Percentiles rank a stretch among this genome's conserved stretches.
phyloP scores from a whole-genome alignment of 306 rosid species.

The Mimosa pudica region DNA sequence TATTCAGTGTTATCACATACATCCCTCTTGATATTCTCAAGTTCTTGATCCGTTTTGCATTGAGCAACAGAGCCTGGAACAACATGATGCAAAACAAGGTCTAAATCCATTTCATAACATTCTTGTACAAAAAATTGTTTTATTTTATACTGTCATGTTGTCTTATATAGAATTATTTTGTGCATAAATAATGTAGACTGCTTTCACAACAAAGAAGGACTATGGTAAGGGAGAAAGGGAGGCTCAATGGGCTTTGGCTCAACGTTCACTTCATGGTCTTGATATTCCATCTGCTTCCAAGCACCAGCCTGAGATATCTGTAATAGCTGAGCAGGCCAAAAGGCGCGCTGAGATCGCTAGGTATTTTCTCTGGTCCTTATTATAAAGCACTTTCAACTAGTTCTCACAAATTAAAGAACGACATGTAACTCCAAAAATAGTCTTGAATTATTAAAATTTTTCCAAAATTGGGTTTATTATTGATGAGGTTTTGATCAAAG shows the following conservation, averaged over 20 bases:
- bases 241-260: slow-evolving; percentile 80
- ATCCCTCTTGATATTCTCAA: slow-evolving; percentile 84
- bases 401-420: too few relatives aligned
- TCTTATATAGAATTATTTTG: background rate
- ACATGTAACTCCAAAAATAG: too few relatives aligned
- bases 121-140: background rate
- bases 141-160: background rate
- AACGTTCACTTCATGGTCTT: slow-evolving; percentile 77
- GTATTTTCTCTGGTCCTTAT: background rate
- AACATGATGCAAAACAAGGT: slow-evolving; percentile 66
- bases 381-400: too few relatives aligned
- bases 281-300: slow-evolving; percentile 35
- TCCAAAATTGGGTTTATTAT: too few relatives aligned
- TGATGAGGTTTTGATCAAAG: too few relatives aligned
- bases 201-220: slow-evolving; percentile 78
- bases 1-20: slow-evolving; percentile 72
- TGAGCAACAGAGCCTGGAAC: slow-evolving; percentile 78
- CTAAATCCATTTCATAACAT: background rate
- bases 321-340: slow-evolving; percentile 81
- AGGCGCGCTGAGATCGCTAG: slow-evolving; percentile 88
- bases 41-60: slow-evolving; percentile 57
- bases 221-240: slow-evolving; percentile 82
- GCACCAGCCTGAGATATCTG: slow-evolving; percentile 49
- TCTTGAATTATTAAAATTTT: too few relatives aligned
- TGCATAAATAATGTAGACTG: slow-evolving; percentile 43